Conservation (phyloP, 176 grass and related monocot species). For the Pontederia paniculata region DNA sequence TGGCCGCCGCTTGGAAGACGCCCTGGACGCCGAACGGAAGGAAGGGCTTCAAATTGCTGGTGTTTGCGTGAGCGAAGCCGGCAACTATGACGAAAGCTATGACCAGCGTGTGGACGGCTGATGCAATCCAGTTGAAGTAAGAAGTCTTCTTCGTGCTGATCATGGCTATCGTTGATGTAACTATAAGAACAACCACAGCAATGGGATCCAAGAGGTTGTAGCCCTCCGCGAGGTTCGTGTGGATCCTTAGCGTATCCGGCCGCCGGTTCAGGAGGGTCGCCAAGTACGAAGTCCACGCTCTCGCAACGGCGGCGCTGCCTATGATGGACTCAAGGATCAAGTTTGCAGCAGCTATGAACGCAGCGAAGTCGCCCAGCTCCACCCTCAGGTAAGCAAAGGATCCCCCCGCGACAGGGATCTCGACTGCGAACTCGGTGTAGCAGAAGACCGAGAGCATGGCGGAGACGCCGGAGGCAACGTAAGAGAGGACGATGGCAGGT, state of each 20-base stretch:
- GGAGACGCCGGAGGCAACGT: conserved; percentile 60
- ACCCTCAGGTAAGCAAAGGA: conserved; percentile 90
- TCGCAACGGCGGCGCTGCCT: conserved; percentile 56
- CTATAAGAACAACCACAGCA: conserved; percentile 42
- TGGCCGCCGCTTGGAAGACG: conserved; percentile 72
- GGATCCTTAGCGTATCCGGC: conserved; percentile 38
- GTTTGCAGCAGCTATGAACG: conserved; percentile 79
- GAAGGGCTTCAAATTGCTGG: conserved; percentile 60
- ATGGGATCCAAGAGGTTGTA: conserved; percentile 77
- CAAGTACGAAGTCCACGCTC: conserved; percentile 81
- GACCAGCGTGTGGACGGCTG: conserved; percentile 39
- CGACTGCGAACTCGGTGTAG: conserved; percentile 91
- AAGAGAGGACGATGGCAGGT: conserved; percentile 79
- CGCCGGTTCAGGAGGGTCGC: conserved; percentile 52
- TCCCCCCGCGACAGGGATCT: conserved; percentile 71
- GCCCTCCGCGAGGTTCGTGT: conserved; percentile 25
- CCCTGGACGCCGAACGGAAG: conserved; percentile 54
- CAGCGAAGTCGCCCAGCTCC: conserved; percentile 74
- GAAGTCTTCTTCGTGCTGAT: conserved; percentile 62
- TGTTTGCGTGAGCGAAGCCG: conserved; percentile 48
- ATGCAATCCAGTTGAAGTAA: conserved; percentile 72
- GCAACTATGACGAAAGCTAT: conserved; percentile 67
- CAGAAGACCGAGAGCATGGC: conserved; percentile 95
- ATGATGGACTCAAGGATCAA: conserved; percentile 77
- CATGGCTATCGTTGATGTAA: conserved; percentile 53